These are phyloP conservation scores for Amylocarpus encephaloides DNA, from an alignment of 2,329 filamentous ascomycete species.

Conservation along the genomic window DNA sequence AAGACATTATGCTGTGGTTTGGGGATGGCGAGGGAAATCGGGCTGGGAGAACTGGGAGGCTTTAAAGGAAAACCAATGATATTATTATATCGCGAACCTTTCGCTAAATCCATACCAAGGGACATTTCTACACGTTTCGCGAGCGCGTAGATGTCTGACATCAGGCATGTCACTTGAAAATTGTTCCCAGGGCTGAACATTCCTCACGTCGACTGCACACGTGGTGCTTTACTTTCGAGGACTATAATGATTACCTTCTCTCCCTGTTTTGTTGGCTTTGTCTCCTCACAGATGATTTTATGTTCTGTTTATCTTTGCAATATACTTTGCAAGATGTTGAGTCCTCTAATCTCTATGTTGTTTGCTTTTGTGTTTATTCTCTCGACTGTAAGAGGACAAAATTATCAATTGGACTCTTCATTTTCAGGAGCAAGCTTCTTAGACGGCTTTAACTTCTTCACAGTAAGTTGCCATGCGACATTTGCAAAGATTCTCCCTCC, in stretches of 20 bases:
- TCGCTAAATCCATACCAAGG: background rate
- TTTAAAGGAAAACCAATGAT: background rate
- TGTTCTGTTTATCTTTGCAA: background rate
- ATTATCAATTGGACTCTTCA: slow-evolving; percentile 14
- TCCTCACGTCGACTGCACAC: too few relatives aligned
- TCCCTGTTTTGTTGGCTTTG: too few relatives aligned
- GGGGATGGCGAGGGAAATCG: slow-evolving; percentile 59
- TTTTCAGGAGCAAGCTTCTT: slow-evolving; percentile 32
- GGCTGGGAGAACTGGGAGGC: slow-evolving; percentile 17
- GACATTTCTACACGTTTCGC: too few relatives aligned
- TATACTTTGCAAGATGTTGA: background rate
- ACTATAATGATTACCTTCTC: too few relatives aligned
- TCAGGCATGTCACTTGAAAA: too few relatives aligned
- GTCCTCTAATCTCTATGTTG: background rate
- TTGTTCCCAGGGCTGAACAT: too few relatives aligned
- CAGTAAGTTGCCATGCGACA: background rate
- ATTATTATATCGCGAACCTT: background rate
- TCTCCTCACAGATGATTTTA: too few relatives aligned
- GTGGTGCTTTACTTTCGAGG: too few relatives aligned
- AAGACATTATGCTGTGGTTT: slow-evolving; percentile 81
- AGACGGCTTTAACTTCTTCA: slow-evolving; percentile 47
- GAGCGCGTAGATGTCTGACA: too few relatives aligned
- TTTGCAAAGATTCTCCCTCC: too few relatives aligned
- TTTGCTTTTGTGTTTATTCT: background rate
- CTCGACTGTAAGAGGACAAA: background rate